Evolutionary conservation across 2,329 filamentous ascomycete species (phyloP).

Genomic region (Penicillium digitatum): DNA sequence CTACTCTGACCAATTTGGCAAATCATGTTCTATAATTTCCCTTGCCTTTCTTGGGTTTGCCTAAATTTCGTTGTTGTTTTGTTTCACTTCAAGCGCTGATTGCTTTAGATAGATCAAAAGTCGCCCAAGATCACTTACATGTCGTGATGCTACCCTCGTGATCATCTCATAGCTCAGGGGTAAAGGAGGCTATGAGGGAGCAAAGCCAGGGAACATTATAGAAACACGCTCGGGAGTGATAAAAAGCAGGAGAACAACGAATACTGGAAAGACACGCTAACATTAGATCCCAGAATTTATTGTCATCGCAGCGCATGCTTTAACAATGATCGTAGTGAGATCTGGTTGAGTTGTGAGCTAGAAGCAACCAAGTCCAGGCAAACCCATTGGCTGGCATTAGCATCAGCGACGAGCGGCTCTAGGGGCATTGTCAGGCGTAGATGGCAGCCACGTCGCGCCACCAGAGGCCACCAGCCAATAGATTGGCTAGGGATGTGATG

Average conservation of each 20-base stretch:
- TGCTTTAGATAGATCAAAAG: neutral
- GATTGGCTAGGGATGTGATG: constrained; percentile 19
- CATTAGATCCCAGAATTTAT: neutral
- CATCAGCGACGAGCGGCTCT: constrained; percentile 20
- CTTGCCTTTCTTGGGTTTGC: neutral
- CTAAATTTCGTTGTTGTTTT: neutral
- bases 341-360: neutral
- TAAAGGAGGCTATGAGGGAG: neutral
- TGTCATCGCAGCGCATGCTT: neutral
- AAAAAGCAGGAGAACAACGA: neutral
- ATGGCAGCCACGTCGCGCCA: constrained; percentile 10
- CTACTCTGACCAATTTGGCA: neutral
- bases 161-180: neutral
- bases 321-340: neutral
- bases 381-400: constrained; percentile 19
- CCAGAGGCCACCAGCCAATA: constrained; percentile 19
- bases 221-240: neutral
- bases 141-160: neutral
- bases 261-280: neutral
- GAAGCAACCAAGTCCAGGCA: neutral
- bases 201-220: neutral
- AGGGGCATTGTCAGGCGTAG: constrained; percentile 21
- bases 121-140: neutral
- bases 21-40: neutral
- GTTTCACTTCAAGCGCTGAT: neutral